These are phyloP conservation scores for Cryptococcus depauperatus DNA, from an alignment of 1,284 basidiomycete species.

Conservation along the genomic window DNA sequence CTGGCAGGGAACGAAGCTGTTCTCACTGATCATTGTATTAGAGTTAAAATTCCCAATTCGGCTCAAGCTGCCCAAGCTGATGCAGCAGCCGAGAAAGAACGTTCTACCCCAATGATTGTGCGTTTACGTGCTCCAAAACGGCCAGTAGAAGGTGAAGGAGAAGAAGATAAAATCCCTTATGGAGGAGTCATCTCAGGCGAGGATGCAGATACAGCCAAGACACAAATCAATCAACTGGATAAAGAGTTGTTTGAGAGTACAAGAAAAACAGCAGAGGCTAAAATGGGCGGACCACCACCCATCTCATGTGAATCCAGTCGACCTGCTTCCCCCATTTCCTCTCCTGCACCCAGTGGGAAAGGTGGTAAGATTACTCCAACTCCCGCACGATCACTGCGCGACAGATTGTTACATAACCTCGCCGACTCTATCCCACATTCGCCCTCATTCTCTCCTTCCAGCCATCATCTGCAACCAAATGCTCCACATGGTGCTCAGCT, in stretches of 20 bases:
- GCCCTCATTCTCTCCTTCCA: too few species aligned
- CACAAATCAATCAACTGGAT: slow-evolving; percentile 60
- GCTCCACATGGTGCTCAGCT: too few species aligned
- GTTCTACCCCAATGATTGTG: slow-evolving; percentile 21
- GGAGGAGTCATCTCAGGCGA: slow-evolving; percentile 64
- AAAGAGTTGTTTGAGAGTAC: slow-evolving; percentile 69
- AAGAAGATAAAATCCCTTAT: slow-evolving; percentile 53
- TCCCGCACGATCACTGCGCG: slow-evolving; percentile 40
- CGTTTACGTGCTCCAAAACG: slow-evolving; percentile 28
- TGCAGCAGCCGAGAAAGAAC: slow-evolving; percentile 11
- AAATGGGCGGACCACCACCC: slow-evolving; percentile 31
- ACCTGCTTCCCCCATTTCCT: slow-evolving; percentile 12
- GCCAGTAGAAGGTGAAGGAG: slow-evolving; percentile 31
- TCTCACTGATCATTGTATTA: slow-evolving; percentile 14
- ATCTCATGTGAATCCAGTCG: slow-evolving; percentile 22
- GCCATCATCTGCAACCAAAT: too few species aligned
- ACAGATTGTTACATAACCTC: slow-evolving; percentile 30
- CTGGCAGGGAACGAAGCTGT: slow-evolving; percentile 7
- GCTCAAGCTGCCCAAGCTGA: slow-evolving; percentile 4
- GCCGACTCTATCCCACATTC: too few species aligned
- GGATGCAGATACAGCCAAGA: slow-evolving; percentile 69
- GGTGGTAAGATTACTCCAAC: slow-evolving; percentile 16
- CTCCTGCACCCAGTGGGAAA: slow-evolving; percentile 9
- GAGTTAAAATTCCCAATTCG: slow-evolving; percentile 16
- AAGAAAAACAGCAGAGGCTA: slow-evolving; percentile 58